A percentile compares a stretch with the other conserved stretches of the same genome.
These are phyloP conservation scores for Teunomyces gatunensis DNA, from an alignment of 805 yeast species.

Conservation along the genomic window DNA sequence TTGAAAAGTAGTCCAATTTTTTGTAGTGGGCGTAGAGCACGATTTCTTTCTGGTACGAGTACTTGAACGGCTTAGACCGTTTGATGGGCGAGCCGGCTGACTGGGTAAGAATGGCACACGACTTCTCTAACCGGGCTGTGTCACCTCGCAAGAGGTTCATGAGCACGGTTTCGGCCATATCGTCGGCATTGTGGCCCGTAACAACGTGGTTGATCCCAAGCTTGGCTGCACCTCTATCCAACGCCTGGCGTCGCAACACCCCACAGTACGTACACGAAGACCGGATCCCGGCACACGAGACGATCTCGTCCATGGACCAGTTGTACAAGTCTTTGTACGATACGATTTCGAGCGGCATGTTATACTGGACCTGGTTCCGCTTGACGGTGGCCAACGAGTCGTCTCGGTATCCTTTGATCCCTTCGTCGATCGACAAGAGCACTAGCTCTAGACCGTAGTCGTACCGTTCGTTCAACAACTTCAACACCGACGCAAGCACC, in stretches of 20 bases:
- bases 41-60: constrained; percentile 94
- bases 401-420: constrained; percentile 94
- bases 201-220: constrained; percentile 86
- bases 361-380: constrained; percentile 82
- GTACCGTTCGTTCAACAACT: constrained; percentile 82
- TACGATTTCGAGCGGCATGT: constrained; percentile 74
- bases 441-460: constrained; percentile 84
- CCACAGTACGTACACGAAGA: constrained; percentile 98
- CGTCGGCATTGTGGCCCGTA: constrained; percentile 99
- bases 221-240: constrained; percentile 92
- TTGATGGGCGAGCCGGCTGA: constrained; percentile 85
- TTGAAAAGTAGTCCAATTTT: constrained; percentile 90
- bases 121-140: constrained; percentile 83
- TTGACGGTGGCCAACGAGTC: constrained; percentile 96
- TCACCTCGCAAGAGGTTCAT: constrained; percentile 97
- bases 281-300: constrained; percentile 87
- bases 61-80: constrained; percentile 93
- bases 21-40: constrained; percentile 96
- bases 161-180: constrained; percentile 96
- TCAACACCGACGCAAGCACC: constrained; percentile 84
- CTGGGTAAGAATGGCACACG: constrained; percentile 81
- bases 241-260: constrained; percentile 91
- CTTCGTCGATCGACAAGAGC: constrained; percentile 89
- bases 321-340: constrained; percentile 86
- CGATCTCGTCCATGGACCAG: constrained; percentile 99